Base-by-base conservation (phyloP, 768 basidiomycete species). In the Arthromyces matolae region DNA sequence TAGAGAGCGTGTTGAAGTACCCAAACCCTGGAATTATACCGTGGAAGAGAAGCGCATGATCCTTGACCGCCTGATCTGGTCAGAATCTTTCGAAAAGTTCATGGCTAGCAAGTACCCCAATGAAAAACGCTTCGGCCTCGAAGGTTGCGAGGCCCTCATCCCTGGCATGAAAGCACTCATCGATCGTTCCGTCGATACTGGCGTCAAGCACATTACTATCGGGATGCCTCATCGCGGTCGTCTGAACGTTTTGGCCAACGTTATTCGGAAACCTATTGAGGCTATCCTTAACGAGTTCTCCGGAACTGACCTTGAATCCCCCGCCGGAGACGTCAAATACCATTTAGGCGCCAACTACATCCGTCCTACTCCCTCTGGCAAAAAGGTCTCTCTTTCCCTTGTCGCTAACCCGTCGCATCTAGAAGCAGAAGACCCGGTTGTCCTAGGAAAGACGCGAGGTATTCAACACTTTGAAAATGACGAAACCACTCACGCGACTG, bases 141-240 rank as follows among this genome's bases (percentile, higher is more conserved):
- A 99, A 69, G 96, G 96, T 46, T 96, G 93, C 68, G 96, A 99
- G 70, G 81, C 92, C 23, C 84, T 99, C 57, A 88, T 98, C 59
- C 96, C 96, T 23, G 96, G 96, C 44, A 99, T 99, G 96, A 99
- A 99, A 72, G 96, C 95, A 1, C 84, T 99, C 63, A 96, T 99
- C 53, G 96, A 99, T 67, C 87, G 93, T 53, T 96, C 94, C 16
- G 96, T 99, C 56, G 96, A 99, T 57, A 78, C 88, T 54, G 96
- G 96, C 42, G 86, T 96, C 59, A 95, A 95, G 70, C 82, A 92
- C 61, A 86, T 98, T 66, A 95, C 93, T 43, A 92, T 98, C 40
- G 96, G 96, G 59, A 99, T 99, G 96, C 93, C 96, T 19, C 96
- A 99, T 74, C 93, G 96, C 67, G 96, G 96, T 44, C 89, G 96